phyloP scores from a whole-genome alignment of 345 rosid genomes.

The Psidium friedrichsthalianum region DNA sequence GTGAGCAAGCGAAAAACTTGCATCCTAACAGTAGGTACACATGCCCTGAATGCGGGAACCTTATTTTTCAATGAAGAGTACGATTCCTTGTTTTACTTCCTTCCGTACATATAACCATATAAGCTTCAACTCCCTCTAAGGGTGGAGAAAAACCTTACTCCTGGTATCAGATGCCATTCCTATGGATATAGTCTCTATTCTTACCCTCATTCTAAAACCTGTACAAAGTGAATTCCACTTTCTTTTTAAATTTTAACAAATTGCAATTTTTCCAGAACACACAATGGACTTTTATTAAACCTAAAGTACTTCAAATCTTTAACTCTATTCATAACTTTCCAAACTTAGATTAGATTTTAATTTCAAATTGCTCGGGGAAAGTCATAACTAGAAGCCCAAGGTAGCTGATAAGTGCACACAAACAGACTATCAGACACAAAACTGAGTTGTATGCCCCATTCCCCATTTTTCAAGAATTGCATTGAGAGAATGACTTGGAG shows the following conservation, averaged over 20 bases:
- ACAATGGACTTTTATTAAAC: not conserved
- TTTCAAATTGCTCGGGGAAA: not conserved
- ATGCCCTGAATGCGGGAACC: not conserved
- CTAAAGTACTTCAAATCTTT: not conserved
- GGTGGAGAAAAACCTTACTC: not conserved
- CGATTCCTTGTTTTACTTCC: not conserved
- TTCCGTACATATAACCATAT: not conserved
- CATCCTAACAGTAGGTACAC: not conserved
- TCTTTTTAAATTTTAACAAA: not conserved
- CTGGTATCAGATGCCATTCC: not conserved
- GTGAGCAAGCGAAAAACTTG: not conserved
- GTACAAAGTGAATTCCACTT: too few relatives aligned
- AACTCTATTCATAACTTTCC: not conserved
- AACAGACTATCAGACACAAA: not conserved
- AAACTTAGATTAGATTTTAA: not conserved
- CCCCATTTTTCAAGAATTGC: not conserved
- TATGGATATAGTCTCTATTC: not conserved
- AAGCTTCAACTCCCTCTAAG: not conserved
- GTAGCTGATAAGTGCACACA: not conserved
- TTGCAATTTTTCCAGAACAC: not conserved
- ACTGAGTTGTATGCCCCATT: not conserved
- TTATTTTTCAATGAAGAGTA: not conserved
- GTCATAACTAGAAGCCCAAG: not conserved
- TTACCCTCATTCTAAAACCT: too few relatives aligned
- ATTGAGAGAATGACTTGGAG: not conserved